phyloP scores from a whole-genome alignment of 2,329 filamentous ascomycete species.

The Pseudocercospora ulei region DNA sequence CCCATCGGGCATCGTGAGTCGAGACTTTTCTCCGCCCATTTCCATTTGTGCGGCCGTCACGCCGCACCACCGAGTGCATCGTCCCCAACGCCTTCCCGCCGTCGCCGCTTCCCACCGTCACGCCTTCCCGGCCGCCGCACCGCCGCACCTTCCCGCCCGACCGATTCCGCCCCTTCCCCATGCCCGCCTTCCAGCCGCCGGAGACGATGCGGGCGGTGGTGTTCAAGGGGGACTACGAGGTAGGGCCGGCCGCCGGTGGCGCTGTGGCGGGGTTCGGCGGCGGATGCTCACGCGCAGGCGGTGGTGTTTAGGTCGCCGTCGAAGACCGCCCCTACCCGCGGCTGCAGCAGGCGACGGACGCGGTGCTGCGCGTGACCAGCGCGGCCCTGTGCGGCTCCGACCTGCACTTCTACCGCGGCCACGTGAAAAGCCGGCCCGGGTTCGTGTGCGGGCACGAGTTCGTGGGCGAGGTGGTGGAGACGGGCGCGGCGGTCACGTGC shows the following conservation, averaged over 20 bases:
- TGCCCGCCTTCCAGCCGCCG: conserved; percentile 23
- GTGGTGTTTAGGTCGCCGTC: conserved; percentile 48
- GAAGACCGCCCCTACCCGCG: conserved; percentile 71
- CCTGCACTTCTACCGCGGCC: conserved; percentile 75
- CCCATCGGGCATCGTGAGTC: too few species aligned
- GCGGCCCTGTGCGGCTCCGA: conserved; percentile 85
- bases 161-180: too few species aligned
- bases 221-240: conserved; percentile 65
- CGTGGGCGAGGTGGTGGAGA: conserved; percentile 61
- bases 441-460: conserved; percentile 73
- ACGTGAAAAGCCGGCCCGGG: conserved; percentile 57
- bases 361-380: conserved; percentile 72
- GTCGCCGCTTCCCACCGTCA: too few species aligned
- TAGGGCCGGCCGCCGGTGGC: conserved; percentile 23
- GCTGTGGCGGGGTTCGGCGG: too few species aligned
- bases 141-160: too few species aligned
- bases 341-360: conserved; percentile 60
- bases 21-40: too few species aligned
- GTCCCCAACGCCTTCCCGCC: too few species aligned
- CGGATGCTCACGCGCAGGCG: neutral
- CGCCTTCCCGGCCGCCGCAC: too few species aligned
- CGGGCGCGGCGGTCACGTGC: conserved; percentile 57
- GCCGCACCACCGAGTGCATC: too few species aligned
- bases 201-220: conserved; percentile 77
- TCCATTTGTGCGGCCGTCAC: too few species aligned